Evolutionary conservation across 768 basidiomycete species (phyloP).

Genomic region (Mycena leptocephala): DNA sequence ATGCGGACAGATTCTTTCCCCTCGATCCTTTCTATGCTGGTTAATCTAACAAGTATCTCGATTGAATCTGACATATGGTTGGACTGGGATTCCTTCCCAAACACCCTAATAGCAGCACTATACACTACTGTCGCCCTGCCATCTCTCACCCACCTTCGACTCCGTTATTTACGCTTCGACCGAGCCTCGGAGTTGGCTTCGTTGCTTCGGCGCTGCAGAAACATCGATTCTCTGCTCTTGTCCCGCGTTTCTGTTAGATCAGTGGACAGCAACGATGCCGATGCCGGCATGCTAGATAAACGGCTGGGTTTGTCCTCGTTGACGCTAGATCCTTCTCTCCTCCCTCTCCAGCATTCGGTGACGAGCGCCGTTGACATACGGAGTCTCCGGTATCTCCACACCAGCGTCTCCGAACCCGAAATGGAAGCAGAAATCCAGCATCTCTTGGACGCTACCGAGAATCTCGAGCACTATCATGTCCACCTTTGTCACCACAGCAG

Average conservation of each 20-base stretch:
- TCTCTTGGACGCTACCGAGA: constrained; percentile 6
- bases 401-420: not conserved
- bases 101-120: not conserved
- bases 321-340: not conserved
- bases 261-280: not conserved
- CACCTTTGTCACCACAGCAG: constrained; percentile 16
- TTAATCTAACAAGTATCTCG: constrained; percentile 17
- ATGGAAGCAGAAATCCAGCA: constrained; percentile 8
- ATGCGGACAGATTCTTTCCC: constrained; percentile 7
- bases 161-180: not conserved
- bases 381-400: not conserved
- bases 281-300: not conserved
- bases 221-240: not conserved
- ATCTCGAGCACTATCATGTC: constrained; percentile 8
- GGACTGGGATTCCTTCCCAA: constrained; percentile 6
- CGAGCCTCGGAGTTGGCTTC: constrained; percentile 12
- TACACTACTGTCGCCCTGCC: not conserved
- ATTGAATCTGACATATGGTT: not conserved
- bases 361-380: not conserved
- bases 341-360: constrained; percentile 11
- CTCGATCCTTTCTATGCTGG: constrained; percentile 6
- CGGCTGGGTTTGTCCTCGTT: not conserved
- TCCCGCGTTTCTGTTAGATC: not conserved
- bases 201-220: constrained; percentile 16
- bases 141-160: constrained; percentile 4